Percentiles rank a stretch among this genome's conserved stretches.
Evolutionary conservation across 140 eudicot genomes (phyloP).

Genomic region (Stevia rebaudiana): DNA sequence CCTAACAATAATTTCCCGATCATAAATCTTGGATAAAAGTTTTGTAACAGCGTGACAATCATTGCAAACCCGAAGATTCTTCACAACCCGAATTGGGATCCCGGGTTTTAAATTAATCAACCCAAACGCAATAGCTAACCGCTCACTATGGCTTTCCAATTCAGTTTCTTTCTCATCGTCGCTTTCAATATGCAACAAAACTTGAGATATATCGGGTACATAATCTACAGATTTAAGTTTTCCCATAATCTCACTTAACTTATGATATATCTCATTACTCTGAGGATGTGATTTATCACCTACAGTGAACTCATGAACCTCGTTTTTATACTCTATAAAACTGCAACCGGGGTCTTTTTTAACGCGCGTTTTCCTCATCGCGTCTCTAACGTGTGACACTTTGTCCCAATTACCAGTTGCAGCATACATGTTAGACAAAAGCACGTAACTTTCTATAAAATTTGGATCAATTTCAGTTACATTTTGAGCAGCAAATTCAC

Average conservation of each 20-base stretch:
- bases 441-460: constrained; percentile 35
- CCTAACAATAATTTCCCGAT: constrained; percentile 40
- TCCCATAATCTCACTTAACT: constrained; percentile 37
- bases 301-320: constrained; percentile 43
- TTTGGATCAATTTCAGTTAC: constrained; percentile 35
- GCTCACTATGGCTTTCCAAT: constrained; percentile 45
- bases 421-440: constrained; percentile 50
- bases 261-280: constrained; percentile 26
- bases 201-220: constrained; percentile 39
- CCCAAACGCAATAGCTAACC: constrained; percentile 49
- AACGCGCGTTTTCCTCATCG: constrained; percentile 36
- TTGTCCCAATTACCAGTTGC: constrained; percentile 42
- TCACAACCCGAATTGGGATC: constrained; percentile 40
- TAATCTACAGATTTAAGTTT: constrained; percentile 34
- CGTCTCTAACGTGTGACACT: constrained; percentile 43
- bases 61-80: constrained; percentile 49
- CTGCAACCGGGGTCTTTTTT: constrained; percentile 48
- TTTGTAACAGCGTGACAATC: constrained; percentile 47
- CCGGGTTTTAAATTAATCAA: constrained; percentile 30
- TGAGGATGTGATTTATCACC: constrained; percentile 56
- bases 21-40: constrained; percentile 36
- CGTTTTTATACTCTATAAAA: constrained; percentile 34
- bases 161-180: constrained; percentile 40
- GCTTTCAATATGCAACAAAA: constrained; percentile 40
- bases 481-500: constrained; percentile 45